Evolutionary conservation across 2,329 filamentous ascomycete genomes (phyloP), one percentile per base, ranked within the genome.

Genomic region (Ceratocystis albifundus): DNA sequence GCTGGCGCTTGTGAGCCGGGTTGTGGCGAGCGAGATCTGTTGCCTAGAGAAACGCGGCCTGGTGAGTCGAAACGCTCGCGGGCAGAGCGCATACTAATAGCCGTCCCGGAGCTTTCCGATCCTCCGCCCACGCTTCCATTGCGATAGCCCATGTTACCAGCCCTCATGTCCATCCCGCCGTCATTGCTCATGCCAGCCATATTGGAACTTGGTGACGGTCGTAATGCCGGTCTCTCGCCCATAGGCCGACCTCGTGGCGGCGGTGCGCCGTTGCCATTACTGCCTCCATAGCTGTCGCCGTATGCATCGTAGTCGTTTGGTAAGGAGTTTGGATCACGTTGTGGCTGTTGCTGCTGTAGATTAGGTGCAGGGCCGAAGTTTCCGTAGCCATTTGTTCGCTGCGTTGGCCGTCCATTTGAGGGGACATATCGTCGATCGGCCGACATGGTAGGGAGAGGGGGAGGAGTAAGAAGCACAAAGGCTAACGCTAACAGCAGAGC

Each of bases 271-370:
- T 61, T 36, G 36, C 28, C 46, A 22, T 61, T 64, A 68, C 80
- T 78, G 71, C 74, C 75, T 61, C 73, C 71, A 61, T 80, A 79
- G 61, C 75, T 74, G 41, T 81, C 79, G 68, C 77, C 77, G 69
- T 77, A 81, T 8, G 79, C 75, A 61, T 82, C 80, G 70, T 82
- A 82, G 66, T 82, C 80, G 46, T 80, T 80, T 65, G 41, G 22
- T 22, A 61, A 45, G 30, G 59, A n/a, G 12, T 28, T 55, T 22
- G 65, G 62, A 32, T 66, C 65, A 28, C 36, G 28, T 32, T 63
- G 65, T 4, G 36, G 45, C 5, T 53, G 44, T 4, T 30, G 61
- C 15, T 53, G 48, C 61, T 36, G 61, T 41, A 61, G 46, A 25
- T 64, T 32, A 20, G 64, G 64, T 5, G 67, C 32, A 20, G 68